A percentile compares a stretch with the other conserved stretches of the same genome.
Conservation (phyloP, 1,284 basidiomycete genomes). For the Trametes versicolor region DNA sequence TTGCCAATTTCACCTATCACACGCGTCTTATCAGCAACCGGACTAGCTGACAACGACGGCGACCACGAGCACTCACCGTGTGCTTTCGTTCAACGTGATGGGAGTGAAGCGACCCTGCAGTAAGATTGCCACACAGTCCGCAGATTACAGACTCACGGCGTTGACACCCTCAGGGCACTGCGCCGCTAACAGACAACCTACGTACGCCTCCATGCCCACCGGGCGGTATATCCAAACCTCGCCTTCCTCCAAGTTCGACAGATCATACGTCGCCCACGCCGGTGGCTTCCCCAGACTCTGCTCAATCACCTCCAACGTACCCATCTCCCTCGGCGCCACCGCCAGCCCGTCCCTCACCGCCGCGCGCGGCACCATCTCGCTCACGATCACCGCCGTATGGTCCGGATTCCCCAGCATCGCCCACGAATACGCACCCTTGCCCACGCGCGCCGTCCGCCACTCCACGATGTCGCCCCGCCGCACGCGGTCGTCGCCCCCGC, state of each 20-base stretch:
- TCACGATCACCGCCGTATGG: slow-evolving; percentile 49
- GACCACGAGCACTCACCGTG: slow-evolving; percentile 62
- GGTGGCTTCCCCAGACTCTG: slow-evolving; percentile 46
- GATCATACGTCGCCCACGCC: slow-evolving; percentile 42
- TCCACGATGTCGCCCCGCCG: slow-evolving; percentile 66
- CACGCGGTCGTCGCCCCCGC: slow-evolving; percentile 61
- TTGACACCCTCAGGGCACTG: slow-evolving; percentile 39
- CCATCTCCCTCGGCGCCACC: slow-evolving; percentile 42
- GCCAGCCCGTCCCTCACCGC: slow-evolving; percentile 39
- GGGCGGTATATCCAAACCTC: slow-evolving; percentile 54
- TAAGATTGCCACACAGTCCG: too few relatives aligned
- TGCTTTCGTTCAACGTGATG: too few relatives aligned
- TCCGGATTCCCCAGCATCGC: slow-evolving; percentile 47
- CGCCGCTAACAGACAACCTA: slow-evolving; percentile 41
- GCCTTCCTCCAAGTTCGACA: slow-evolving; percentile 46
- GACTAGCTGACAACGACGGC: slow-evolving; percentile 18
- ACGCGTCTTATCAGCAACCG: slow-evolving; percentile 31
- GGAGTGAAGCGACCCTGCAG: too few relatives aligned
- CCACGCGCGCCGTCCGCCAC: slow-evolving; percentile 55
- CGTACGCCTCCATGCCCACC: slow-evolving; percentile 47
- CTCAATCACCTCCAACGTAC: slow-evolving; percentile 49
- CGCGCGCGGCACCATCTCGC: slow-evolving; percentile 41
- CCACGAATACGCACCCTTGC: slow-evolving; percentile 37
- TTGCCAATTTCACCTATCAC: slow-evolving; percentile 70
- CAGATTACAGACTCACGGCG: slow-evolving; percentile 23